phyloP scores from a whole-genome alignment of 2,329 filamentous ascomycete species.

The Ceratocystis smalleyi region DNA sequence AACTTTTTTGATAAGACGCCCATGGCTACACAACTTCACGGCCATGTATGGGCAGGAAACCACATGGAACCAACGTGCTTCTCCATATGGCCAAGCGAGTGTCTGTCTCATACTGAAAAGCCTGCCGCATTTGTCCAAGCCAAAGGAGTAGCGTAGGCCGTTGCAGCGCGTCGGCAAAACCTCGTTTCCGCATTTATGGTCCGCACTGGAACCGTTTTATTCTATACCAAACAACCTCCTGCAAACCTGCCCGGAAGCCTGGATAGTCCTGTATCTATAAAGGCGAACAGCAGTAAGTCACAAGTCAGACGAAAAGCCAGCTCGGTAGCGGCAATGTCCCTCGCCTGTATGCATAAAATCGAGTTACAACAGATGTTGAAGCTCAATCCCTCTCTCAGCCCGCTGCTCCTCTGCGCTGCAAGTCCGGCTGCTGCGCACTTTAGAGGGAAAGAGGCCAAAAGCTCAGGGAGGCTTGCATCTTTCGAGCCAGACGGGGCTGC shows the following conservation, averaged over 20 bases:
- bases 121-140: not conserved
- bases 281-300: constrained; percentile 2
- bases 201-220: not conserved
- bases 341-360: constrained; percentile 7
- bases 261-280: not conserved
- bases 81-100: not conserved
- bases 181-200: not conserved
- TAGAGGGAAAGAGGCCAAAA: too few relatives aligned
- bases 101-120: not conserved
- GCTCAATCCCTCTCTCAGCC: not conserved
- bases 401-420: not conserved
- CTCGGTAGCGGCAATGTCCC: constrained; percentile 1
- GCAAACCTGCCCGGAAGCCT: not conserved
- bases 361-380: constrained; percentile 4
- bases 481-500: not conserved
- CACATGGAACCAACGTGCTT: not conserved
- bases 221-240: not conserved
- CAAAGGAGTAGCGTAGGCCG: not conserved
- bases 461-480: too few relatives aligned
- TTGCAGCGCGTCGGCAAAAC: not conserved
- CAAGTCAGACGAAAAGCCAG: not conserved
- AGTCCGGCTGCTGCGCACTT: too few relatives aligned
- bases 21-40: not conserved
- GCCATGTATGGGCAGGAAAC: not conserved
- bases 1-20: not conserved